Evolutionary conservation across 1,284 basidiomycete genomes (phyloP), one percentile per base, ranked within the genome.

Genomic region (Fomitopsis betulina): DNA sequence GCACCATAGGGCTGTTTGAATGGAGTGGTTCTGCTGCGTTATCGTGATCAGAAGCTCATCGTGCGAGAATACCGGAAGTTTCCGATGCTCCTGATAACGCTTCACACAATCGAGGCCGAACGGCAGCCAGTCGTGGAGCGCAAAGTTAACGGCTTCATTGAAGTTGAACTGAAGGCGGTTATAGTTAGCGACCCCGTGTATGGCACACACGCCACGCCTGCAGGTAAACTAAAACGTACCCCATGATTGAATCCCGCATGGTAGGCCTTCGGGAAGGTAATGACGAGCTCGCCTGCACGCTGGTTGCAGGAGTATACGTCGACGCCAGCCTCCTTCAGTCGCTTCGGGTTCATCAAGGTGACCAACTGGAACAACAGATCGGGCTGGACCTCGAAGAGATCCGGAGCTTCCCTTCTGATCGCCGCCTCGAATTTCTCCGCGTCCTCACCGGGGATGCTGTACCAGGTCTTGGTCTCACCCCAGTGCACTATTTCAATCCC

Each of bases 391-490:
- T 98, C 95, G 71, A 99, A 99, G n/a, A 99, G 83, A 73, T 99
- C 97, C 6, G 97, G 97, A 5, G 97, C 97, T 71, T 97, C 95
- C 54, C 83, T 83, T 74, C 90, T 92, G 76, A 99, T 98, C 7
- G 96, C 96, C 19, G 91, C 87, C 76, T 99, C 97, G 68, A 99
- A 98, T 73, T 93, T 94, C 66, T 94, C 93, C 27, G 96, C 95
- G 66, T 97, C 92, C 56, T 85, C 85, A 25, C 93, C 97, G 1
- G 97, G 96, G 45, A 99, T 91, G 57, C 96, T 96, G 75, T 99
- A 99, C 97, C 97, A 99, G 0, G 96, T 99, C 80, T 99, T 99
- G 45, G 96, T 98, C 72, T 98, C 96, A 37, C 97, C 96, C 93
- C 94, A 98, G 72, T 98, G 96, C 91, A 96, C 95, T 96, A 67